These are phyloP conservation scores for Cryphonectria parasitica DNA, from an alignment of 2,329 filamentous ascomycete genomes.

Conservation along the genomic window DNA sequence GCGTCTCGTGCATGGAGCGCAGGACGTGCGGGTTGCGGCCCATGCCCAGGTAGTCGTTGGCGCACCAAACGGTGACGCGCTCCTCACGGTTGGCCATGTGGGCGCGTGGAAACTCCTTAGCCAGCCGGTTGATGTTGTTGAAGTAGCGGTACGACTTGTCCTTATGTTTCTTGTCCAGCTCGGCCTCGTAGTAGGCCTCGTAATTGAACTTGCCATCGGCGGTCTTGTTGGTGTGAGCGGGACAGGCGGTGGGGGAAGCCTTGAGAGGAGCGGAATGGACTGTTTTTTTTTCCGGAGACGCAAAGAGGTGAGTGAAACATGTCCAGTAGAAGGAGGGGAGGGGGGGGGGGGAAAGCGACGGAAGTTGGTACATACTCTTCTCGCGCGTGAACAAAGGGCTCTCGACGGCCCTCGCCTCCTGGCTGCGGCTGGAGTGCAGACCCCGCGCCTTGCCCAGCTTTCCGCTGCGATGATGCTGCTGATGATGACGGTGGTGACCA, in stretches of 20 bases:
- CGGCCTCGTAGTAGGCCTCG: constrained; percentile 81
- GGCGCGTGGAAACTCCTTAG: constrained; percentile 92
- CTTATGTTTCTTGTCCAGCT: constrained; percentile 98
- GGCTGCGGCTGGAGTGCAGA: constrained; percentile 78
- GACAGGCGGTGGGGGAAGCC: constrained; percentile 35
- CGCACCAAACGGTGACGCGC: constrained; percentile 96
- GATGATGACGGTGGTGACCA: neutral
- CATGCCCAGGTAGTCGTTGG: constrained; percentile 99
- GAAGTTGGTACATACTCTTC: constrained; percentile 47
- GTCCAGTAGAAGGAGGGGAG: neutral
- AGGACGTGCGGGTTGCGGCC: constrained; percentile 86
- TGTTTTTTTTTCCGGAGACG: constrained; percentile 38
- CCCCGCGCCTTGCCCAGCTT: constrained; percentile 65
- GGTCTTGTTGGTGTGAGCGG: constrained; percentile 27
- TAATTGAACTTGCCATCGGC: constrained; percentile 77
- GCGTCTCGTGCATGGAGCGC: constrained; percentile 88
- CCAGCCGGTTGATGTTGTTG: constrained; percentile 99
- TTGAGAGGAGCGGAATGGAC: constrained; percentile 40
- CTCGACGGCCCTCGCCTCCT: constrained; percentile 80
- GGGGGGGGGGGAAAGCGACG: neutral
- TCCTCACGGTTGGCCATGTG: constrained; percentile 86
- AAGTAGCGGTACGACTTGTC: constrained; percentile 99
- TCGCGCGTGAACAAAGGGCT: constrained; percentile 55
- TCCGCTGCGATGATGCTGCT: constrained; percentile 44
- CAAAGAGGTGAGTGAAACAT: no score